A percentile compares a stretch with the other conserved stretches of the same genome.
Evolutionary conservation across 116 monocot species (phyloP).

Genomic region (Cymodocea nodosa): DNA sequence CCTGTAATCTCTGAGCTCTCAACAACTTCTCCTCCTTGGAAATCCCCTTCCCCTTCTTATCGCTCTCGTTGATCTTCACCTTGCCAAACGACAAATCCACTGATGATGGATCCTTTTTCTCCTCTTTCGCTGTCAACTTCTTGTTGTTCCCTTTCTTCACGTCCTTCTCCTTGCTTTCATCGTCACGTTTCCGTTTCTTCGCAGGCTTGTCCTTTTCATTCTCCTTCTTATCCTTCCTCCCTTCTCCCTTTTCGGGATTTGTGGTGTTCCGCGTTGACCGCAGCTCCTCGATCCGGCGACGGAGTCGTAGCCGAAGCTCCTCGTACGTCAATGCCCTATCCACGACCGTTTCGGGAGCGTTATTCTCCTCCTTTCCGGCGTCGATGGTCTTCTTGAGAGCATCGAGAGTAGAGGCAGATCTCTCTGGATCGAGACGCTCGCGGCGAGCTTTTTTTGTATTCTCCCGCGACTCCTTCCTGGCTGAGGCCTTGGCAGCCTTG

Average conservation of each 20-base stretch:
- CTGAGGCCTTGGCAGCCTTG: conserved; percentile 45
- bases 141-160: neutral
- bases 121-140: neutral
- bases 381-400: conserved; percentile 31
- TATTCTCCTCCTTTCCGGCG: conserved; percentile 1
- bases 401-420: conserved; percentile 38
- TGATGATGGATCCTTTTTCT: neutral
- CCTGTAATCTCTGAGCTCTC: conserved; percentile 40
- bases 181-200: conserved; percentile 7
- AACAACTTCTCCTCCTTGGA: conserved; percentile 43
- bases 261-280: conserved; percentile 34
- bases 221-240: neutral
- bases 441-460: conserved; percentile 59
- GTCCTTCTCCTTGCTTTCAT: neutral
- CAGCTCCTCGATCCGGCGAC: conserved; percentile 53
- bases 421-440: conserved; percentile 46
- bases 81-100: conserved; percentile 43
- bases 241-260: neutral
- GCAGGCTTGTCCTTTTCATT: neutral
- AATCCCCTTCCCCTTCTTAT: conserved; percentile 28
- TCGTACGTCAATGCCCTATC: conserved; percentile 46
- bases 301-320: conserved; percentile 66
- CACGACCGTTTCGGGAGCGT: neutral
- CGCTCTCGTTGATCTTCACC: conserved; percentile 38
- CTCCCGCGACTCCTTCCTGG: conserved; percentile 51